Conservation (phyloP, 352 stramenopile genomes). For the Phytophthora uliginosa region DNA sequence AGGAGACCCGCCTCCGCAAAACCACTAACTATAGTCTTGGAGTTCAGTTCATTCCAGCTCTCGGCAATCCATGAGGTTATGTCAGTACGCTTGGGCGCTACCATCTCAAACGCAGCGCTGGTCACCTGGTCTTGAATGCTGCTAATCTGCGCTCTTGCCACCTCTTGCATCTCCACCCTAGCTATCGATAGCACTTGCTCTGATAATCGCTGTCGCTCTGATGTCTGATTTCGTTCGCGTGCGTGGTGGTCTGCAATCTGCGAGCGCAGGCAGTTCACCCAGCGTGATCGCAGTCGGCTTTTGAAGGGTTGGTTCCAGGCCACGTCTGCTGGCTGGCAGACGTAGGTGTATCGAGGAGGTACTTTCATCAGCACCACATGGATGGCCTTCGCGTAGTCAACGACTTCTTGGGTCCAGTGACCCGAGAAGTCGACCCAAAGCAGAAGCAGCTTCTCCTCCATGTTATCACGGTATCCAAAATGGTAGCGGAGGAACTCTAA, state of each 20-base stretch:
- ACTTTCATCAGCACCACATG: conserved; percentile 10
- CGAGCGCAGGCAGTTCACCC: neutral
- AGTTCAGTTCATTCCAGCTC: conserved; percentile 3
- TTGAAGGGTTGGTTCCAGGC: conserved; percentile 10
- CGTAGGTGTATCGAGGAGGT: conserved; percentile 4
- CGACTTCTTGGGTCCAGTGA: conserved; percentile 3
- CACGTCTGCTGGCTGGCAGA: conserved; percentile 10
- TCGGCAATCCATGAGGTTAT: conserved; percentile 2
- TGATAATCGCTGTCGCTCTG: neutral
- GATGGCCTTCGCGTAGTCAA: conserved; percentile 1
- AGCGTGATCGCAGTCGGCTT: neutral
- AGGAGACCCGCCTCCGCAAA: conserved; percentile 7
- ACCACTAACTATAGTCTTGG: neutral
- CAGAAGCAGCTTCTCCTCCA: neutral
- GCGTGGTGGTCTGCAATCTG: neutral
- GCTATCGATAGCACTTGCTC: neutral
- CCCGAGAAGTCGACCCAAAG: conserved; percentile 8
- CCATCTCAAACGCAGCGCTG: conserved; percentile 2
- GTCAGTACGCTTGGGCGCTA: conserved; percentile 5
- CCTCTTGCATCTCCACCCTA: neutral
- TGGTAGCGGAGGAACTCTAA: conserved; percentile 1
- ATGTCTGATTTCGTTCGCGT: neutral
- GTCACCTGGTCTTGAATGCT: neutral
- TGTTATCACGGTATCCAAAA: neutral
- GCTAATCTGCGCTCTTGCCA: neutral